A percentile compares a stretch with the other conserved stretches of the same genome.
Evolutionary conservation across 1,284 basidiomycete genomes (phyloP).

Genomic region (Rhodotorula sp.): DNA sequence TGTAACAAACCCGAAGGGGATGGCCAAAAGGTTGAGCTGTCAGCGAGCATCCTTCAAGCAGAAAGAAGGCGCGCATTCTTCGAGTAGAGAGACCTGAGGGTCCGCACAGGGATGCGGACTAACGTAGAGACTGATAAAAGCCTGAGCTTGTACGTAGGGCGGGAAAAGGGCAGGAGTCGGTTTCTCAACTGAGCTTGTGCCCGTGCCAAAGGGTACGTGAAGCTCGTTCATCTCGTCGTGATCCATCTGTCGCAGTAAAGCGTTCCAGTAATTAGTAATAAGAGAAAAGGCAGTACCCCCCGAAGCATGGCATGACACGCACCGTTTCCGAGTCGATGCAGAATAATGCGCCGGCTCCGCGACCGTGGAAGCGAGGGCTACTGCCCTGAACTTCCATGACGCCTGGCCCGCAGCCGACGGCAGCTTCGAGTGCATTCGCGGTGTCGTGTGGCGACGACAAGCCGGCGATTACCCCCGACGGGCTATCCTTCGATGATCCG

Average conservation of each 20-base stretch:
- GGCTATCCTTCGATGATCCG: no score
- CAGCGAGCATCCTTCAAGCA: not conserved
- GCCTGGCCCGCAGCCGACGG: not conserved
- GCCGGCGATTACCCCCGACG: no score
- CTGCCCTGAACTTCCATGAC: not conserved
- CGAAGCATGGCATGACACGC: not conserved
- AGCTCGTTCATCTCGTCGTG: not conserved
- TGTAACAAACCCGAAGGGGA: not conserved
- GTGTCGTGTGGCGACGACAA: not conserved
- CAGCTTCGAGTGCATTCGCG: constrained; percentile 1
- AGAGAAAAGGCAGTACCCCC: no score
- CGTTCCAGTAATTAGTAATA: no score
- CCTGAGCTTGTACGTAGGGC: not conserved
- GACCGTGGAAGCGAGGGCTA: constrained; percentile 25
- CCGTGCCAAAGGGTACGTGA: not conserved
- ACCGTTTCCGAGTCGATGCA: constrained; percentile 30
- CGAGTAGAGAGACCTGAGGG: not conserved
- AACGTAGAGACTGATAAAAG: not conserved
- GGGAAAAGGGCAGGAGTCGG: not conserved
- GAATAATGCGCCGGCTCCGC: constrained; percentile 39
- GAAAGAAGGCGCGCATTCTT: not conserved
- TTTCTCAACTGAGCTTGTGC: not conserved
- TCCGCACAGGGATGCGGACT: not conserved
- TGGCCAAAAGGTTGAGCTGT: not conserved
- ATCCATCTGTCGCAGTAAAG: no score